Conservation (phyloP, 257 asterid species). For the Solanum peruvianum region DNA sequence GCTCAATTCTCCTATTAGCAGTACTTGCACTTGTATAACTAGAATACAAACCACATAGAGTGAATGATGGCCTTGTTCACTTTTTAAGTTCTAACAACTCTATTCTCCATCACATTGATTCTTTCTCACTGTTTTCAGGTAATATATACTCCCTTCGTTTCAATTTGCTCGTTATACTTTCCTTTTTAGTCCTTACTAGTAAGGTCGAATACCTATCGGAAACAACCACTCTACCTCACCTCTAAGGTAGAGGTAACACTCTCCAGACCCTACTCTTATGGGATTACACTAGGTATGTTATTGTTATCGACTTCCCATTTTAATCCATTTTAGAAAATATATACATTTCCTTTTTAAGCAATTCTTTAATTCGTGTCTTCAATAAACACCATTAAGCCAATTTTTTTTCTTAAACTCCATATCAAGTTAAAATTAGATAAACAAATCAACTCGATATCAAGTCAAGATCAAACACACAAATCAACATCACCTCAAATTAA, state of each 20-base stretch:
- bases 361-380: background rate
- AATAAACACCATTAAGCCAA: too few species aligned
- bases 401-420: too few species aligned
- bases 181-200: background rate
- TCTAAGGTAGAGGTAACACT: too few species aligned
- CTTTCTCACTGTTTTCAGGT: background rate
- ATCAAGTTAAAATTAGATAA: background rate
- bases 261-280: background rate
- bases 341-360: background rate
- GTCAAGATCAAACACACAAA: rapidly evolving
- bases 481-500: too few species aligned
- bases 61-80: background rate
- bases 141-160: background rate
- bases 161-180: background rate
- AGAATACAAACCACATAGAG: background rate
- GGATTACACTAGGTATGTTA: too few species aligned
- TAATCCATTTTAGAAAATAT: background rate
- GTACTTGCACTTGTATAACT: too few species aligned
- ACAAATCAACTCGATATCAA: rapidly evolving
- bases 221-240: too few species aligned
- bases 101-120: background rate
- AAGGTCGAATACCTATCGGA: too few species aligned
- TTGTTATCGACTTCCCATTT: too few species aligned
- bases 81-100: background rate
- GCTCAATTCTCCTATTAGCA: background rate